phyloP scores from a whole-genome alignment of 345 rosid genomes.

The Hibiscus tridactylites region DNA sequence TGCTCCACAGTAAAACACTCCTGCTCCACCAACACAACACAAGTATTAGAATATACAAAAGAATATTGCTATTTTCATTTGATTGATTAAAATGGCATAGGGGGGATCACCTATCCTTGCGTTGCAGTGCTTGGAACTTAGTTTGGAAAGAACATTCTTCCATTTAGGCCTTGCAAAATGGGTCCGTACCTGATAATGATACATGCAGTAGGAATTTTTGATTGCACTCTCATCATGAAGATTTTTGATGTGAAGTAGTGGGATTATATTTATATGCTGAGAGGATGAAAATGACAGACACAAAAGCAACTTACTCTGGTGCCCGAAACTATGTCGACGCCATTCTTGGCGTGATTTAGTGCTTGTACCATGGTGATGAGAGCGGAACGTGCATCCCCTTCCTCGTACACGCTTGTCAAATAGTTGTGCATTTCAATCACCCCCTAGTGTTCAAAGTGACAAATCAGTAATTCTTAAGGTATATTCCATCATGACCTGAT shows the following conservation, averaged over 20 bases:
- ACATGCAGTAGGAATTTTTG: neutral
- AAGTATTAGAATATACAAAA: neutral
- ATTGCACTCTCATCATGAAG: neutral
- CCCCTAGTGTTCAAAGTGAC: conserved; percentile 40
- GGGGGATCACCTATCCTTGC: conserved; percentile 65
- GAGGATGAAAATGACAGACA: neutral
- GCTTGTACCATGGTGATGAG: conserved; percentile 99
- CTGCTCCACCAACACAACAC: conserved; percentile 31
- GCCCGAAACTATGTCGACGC: conserved; percentile 95
- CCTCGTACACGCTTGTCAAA: conserved; percentile 95
- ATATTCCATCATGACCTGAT: neutral
- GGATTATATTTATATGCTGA: neutral
- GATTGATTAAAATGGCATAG: conserved; percentile 6
- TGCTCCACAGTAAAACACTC: conserved; percentile 98
- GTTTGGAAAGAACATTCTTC: conserved; percentile 81
- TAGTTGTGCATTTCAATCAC: conserved; percentile 99
- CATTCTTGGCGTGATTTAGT: conserved; percentile 92
- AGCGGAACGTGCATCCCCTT: conserved; percentile 99
- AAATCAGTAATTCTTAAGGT: neutral
- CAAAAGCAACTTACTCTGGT: conserved; percentile 48
- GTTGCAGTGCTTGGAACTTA: conserved; percentile 79
- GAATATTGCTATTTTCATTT: neutral
- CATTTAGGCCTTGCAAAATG: conserved; percentile 97
- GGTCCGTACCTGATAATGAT: conserved; percentile 60
- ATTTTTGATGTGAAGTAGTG: neutral